Percentiles rank a stretch among this genome's conserved stretches.
phyloP scores from a whole-genome alignment of 768 basidiomycete genomes.

The Tephrocybe sp. region DNA sequence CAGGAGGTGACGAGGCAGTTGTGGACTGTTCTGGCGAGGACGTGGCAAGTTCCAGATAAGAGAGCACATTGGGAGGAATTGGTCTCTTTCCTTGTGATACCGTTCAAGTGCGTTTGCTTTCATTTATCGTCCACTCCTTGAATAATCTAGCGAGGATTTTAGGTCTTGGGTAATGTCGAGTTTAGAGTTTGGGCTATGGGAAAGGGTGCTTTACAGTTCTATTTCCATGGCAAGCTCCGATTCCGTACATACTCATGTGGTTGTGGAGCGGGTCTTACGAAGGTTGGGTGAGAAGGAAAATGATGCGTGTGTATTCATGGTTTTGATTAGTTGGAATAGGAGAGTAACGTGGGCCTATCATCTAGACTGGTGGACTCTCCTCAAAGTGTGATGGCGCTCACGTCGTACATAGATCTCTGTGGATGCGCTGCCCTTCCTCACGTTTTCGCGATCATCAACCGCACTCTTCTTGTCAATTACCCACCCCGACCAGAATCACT shows the following conservation, averaged over 20 bases:
- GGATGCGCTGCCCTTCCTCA: constrained; percentile 17
- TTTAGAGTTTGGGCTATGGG: constrained; percentile 44
- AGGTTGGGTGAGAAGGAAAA: constrained; percentile 21
- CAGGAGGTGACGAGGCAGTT: constrained; percentile 40
- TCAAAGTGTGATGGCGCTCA: constrained; percentile 20
- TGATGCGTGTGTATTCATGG: constrained; percentile 7
- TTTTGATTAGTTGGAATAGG: too few species aligned
- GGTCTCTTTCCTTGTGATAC: constrained; percentile 44
- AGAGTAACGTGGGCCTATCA: neutral
- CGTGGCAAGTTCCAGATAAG: constrained; percentile 24
- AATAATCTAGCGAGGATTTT: constrained; percentile 8
- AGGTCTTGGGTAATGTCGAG: constrained; percentile 49
- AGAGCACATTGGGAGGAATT: constrained; percentile 39
- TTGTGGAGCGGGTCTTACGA: constrained; percentile 30
- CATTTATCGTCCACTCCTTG: neutral
- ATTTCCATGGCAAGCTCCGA: constrained; percentile 22
- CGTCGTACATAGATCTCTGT: constrained; percentile 23
- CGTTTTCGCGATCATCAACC: constrained; percentile 29
- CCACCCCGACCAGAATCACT: constrained; percentile 26
- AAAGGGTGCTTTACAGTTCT: constrained; percentile 31
- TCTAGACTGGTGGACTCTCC: constrained; percentile 25
- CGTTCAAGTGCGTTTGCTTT: constrained; percentile 43
- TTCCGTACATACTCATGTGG: constrained; percentile 17
- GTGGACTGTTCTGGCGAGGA: constrained; percentile 47
- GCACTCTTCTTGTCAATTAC: constrained; percentile 34